These are phyloP conservation scores for Monilinia polystroma DNA, from an alignment of 2,329 filamentous ascomycete genomes.

Conservation along the genomic window DNA sequence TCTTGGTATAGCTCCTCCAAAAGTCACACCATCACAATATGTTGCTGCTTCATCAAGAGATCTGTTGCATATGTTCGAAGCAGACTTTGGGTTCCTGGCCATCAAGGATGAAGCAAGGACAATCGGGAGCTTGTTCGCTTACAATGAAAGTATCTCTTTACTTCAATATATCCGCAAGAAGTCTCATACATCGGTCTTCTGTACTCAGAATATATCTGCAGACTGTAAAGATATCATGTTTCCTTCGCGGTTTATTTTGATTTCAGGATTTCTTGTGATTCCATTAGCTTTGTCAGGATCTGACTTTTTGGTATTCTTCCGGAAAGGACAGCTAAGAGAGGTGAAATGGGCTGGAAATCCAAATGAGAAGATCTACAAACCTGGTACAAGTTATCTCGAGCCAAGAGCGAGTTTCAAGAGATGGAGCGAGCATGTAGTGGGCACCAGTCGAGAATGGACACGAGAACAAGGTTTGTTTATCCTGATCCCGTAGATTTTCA, in stretches of 20 bases:
- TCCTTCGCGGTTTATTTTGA: slow-evolving; percentile 72
- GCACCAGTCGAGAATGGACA: slow-evolving; percentile 82
- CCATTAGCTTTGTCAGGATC: slow-evolving; percentile 73
- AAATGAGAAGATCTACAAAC: slow-evolving; percentile 72
- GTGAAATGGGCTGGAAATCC: slow-evolving; percentile 83
- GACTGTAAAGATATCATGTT: slow-evolving; percentile 84
- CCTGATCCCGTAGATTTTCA: no score
- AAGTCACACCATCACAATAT: slow-evolving; percentile 26
- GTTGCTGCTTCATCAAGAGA: slow-evolving; percentile 30
- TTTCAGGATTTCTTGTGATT: slow-evolving; percentile 79
- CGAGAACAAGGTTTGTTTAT: slow-evolving; percentile 61
- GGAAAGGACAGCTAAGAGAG: slow-evolving; percentile 70
- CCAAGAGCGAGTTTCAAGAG: slow-evolving; percentile 76
- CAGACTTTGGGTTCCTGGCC: slow-evolving; percentile 66
- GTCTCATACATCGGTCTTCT: slow-evolving; percentile 69
- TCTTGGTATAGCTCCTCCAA: slow-evolving; percentile 16
- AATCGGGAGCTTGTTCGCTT: slow-evolving; percentile 70
- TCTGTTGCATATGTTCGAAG: slow-evolving; percentile 30
- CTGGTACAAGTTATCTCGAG: slow-evolving; percentile 74
- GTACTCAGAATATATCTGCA: slow-evolving; percentile 69
- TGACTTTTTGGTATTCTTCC: slow-evolving; percentile 90
- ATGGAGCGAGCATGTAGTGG: slow-evolving; percentile 74
- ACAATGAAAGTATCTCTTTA: slow-evolving; percentile 80
- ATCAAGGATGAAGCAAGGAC: slow-evolving; percentile 87
- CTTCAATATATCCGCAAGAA: slow-evolving; percentile 81